Conservation (phyloP, 1,139 yeast genomes). For the Pichia sp. region DNA sequence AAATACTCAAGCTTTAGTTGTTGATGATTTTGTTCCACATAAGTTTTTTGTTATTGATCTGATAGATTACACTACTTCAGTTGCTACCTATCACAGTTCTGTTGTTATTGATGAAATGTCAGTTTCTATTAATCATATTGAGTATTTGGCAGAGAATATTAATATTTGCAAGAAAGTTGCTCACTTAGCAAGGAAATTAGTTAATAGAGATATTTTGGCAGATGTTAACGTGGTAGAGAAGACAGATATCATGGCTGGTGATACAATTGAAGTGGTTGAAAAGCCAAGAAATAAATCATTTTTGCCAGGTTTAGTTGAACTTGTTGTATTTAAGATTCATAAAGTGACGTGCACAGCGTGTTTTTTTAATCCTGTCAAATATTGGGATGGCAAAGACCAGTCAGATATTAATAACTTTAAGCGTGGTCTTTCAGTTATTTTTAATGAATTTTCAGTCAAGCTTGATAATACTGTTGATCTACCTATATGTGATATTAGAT, state of each 20-base stretch:
- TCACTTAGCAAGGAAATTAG: conserved; percentile 5
- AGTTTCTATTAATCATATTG: conserved; percentile 15
- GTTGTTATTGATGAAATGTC: conserved; percentile 11
- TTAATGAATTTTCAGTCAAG: conserved; percentile 1
- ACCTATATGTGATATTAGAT: conserved; percentile 12
- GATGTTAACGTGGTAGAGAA: neutral
- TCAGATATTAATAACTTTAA: conserved; percentile 22
- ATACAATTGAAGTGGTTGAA: neutral
- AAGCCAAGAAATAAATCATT: conserved; percentile 1
- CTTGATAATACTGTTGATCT: conserved; percentile 13
- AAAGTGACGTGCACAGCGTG: conserved; percentile 21
- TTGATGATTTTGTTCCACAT: conserved; percentile 9
- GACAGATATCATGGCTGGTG: neutral
- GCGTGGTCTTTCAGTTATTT: conserved; percentile 22
- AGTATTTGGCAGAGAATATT: conserved; percentile 18
- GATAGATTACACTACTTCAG: conserved; percentile 13
- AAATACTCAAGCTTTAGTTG: conserved; percentile 18
- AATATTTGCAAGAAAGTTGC: conserved; percentile 18
- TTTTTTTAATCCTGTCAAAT: conserved; percentile 25
- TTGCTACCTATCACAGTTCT: conserved; percentile 8
- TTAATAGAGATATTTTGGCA: neutral
- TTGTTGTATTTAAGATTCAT: conserved; percentile 14
- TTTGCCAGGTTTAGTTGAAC: conserved; percentile 15
- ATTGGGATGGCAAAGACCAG: conserved; percentile 26
- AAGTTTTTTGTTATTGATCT: conserved; percentile 17